Conservation (phyloP, 305 asterid genomes). For the Fraxinus paxiana region DNA sequence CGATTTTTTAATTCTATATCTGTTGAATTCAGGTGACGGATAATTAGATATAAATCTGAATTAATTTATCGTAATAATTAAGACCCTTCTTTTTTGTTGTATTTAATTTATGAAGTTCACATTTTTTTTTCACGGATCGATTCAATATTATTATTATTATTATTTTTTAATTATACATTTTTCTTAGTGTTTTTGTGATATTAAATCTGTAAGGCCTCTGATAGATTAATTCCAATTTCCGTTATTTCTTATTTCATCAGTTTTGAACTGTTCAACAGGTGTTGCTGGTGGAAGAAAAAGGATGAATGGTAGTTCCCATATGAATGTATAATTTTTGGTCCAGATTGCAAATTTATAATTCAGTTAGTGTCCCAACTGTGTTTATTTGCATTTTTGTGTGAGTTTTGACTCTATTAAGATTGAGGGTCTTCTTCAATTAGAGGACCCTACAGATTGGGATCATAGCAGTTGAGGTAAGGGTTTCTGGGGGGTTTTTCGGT, state of each 20-base stretch:
- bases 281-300: slow-evolving; percentile 23
- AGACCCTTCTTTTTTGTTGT: slow-evolving; percentile 11
- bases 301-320: slow-evolving; percentile 27
- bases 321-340: slow-evolving; percentile 15
- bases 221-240: not conserved
- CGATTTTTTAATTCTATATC: slow-evolving; percentile 4
- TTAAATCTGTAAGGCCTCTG: not conserved
- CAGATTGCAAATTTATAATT: slow-evolving; percentile 19
- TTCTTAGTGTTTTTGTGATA: slow-evolving; percentile 15
- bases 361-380: slow-evolving; percentile 16
- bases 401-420: slow-evolving; percentile 29
- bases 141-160: not conserved
- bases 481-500: slow-evolving; percentile 28
- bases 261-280: slow-evolving; percentile 32
- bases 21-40: slow-evolving; percentile 7
- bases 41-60: not conserved
- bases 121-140: not conserved
- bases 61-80: not conserved
- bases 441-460: slow-evolving; percentile 61
- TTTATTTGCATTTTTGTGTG: slow-evolving; percentile 23
- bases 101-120: slow-evolving; percentile 6
- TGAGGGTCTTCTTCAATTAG: slow-evolving; percentile 53
- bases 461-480: slow-evolving; percentile 25
- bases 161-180: slow-evolving; percentile 1
- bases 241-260: not conserved